Percentiles rank a stretch among this genome's conserved stretches.
Conservation (phyloP, 2,329 filamentous ascomycete species). For the Aschersonia sp. region DNA sequence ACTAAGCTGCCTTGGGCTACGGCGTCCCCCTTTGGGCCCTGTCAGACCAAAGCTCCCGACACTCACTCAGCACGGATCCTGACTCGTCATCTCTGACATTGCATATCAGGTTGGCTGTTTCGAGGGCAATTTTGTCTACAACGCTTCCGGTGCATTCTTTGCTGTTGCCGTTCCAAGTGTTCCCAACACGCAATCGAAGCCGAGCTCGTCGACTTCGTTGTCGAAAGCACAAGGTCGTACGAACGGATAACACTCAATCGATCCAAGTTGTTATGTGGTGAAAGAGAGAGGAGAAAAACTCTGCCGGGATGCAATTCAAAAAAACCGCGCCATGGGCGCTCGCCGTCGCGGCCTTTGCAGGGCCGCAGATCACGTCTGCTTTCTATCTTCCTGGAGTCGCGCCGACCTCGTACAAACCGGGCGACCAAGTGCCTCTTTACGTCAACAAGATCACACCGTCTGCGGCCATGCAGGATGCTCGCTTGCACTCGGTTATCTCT, state of each 20-base stretch:
- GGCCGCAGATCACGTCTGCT: constrained; percentile 45
- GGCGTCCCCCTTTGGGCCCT: neutral
- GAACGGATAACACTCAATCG: no score
- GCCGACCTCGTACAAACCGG: constrained; percentile 75
- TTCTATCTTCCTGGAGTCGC: constrained; percentile 97
- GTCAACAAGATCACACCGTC: constrained; percentile 90
- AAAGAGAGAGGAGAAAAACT: neutral
- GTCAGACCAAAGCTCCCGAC: neutral
- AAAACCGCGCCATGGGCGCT: constrained; percentile 33
- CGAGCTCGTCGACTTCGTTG: no score
- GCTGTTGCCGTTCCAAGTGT: no score
- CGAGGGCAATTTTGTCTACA: no score
- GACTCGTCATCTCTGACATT: constrained; percentile 1
- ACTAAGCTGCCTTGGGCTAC: constrained; percentile 7
- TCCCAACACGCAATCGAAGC: no score
- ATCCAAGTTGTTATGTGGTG: neutral
- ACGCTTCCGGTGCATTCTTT: no score
- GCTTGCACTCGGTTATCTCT: constrained; percentile 81
- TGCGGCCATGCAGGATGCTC: constrained; percentile 59
- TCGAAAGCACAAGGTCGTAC: no score
- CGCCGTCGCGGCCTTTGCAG: constrained; percentile 31
- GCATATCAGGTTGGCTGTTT: no score
- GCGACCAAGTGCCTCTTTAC: constrained; percentile 68
- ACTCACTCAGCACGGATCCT: neutral
- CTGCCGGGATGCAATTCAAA: constrained; percentile 28